Conservation (phyloP, 306 rosid species). For the Sindora glabra region DNA sequence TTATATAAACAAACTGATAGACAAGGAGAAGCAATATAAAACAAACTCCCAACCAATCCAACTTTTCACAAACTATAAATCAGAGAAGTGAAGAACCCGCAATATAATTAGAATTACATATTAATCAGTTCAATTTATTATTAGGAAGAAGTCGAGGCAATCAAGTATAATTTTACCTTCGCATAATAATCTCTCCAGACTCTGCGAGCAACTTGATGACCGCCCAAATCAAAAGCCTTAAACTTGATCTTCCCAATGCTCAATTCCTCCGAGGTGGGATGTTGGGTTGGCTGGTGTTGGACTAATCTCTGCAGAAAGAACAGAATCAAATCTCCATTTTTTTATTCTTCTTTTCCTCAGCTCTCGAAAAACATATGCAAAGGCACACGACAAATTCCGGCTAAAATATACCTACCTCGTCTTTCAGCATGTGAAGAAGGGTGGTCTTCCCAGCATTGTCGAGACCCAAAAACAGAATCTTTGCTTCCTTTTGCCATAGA, state of each 20-base stretch:
- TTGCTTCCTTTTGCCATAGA: conserved; percentile 85
- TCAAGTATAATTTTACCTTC: conserved; percentile 31
- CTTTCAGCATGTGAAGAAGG: conserved; percentile 85
- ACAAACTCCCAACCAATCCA: background rate
- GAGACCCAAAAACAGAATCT: conserved; percentile 77
- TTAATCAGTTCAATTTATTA: too few relatives aligned
- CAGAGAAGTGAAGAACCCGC: background rate
- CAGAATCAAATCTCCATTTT: background rate
- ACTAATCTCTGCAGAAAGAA: conserved; percentile 55
- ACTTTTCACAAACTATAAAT: conserved; percentile 3
- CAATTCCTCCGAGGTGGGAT: conserved; percentile 82
- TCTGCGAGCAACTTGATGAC: conserved; percentile 81
- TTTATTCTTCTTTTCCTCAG: too few relatives aligned
- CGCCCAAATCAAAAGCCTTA: conserved; percentile 91
- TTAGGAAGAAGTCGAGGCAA: too few relatives aligned
- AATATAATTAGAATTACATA: background rate
- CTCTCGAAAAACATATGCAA: background rate
- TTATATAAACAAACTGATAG: background rate
- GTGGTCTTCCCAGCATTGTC: conserved; percentile 87
- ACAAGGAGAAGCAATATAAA: background rate
- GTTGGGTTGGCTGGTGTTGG: conserved; percentile 86
- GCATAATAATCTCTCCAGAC: conserved; percentile 92
- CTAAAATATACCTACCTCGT: conserved; percentile 36
- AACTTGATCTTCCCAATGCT: conserved; percentile 81
- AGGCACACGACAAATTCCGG: background rate